A percentile compares a stretch with the other conserved stretches of the same genome.
These are phyloP conservation scores for Daldinia sp. DNA, from an alignment of 2,329 filamentous ascomycete genomes.

Conservation along the genomic window DNA sequence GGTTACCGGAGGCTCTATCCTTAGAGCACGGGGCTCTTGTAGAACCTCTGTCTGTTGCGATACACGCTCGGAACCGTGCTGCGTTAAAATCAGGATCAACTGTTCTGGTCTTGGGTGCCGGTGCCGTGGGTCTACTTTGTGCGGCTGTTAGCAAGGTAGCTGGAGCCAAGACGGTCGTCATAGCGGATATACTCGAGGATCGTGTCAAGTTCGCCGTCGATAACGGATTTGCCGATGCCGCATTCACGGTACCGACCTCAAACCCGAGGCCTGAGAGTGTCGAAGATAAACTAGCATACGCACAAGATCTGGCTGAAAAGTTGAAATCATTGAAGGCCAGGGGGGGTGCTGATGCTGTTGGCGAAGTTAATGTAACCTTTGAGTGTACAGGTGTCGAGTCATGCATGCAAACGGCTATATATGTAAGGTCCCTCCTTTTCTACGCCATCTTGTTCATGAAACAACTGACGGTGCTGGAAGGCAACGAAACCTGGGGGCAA, in stretches of 20 bases:
- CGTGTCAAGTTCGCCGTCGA: slow-evolving; percentile 68
- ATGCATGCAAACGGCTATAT: slow-evolving; percentile 81
- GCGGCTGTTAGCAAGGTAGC: slow-evolving; percentile 67
- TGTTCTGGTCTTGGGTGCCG: slow-evolving; percentile 70
- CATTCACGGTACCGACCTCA: slow-evolving; percentile 61
- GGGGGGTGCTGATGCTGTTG: slow-evolving; percentile 62
- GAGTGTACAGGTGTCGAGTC: slow-evolving; percentile 85
- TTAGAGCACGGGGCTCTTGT: slow-evolving; percentile 68
- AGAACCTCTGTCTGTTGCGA: slow-evolving; percentile 70
- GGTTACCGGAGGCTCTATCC: slow-evolving; percentile 62
- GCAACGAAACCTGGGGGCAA: slow-evolving; percentile 75
- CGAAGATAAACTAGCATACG: slow-evolving; percentile 66
- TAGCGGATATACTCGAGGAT: slow-evolving; percentile 68
- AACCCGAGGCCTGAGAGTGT: slow-evolving; percentile 59
- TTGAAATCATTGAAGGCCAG: slow-evolving; percentile 53
- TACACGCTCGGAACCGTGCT: slow-evolving; percentile 66
- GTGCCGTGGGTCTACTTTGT: slow-evolving; percentile 70
- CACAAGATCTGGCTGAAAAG: slow-evolving; percentile 61
- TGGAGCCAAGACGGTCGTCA: slow-evolving; percentile 60
- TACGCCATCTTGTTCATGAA: neutral
- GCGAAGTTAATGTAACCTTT: slow-evolving; percentile 75
- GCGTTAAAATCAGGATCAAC: slow-evolving; percentile 55
- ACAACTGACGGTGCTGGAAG: slow-evolving; percentile 48
- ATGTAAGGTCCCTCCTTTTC: slow-evolving; percentile 57
- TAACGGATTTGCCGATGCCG: slow-evolving; percentile 67